These are phyloP conservation scores for Verticillium zaregamsianum DNA, from an alignment of 2,329 filamentous ascomycete genomes.

Conservation along the genomic window DNA sequence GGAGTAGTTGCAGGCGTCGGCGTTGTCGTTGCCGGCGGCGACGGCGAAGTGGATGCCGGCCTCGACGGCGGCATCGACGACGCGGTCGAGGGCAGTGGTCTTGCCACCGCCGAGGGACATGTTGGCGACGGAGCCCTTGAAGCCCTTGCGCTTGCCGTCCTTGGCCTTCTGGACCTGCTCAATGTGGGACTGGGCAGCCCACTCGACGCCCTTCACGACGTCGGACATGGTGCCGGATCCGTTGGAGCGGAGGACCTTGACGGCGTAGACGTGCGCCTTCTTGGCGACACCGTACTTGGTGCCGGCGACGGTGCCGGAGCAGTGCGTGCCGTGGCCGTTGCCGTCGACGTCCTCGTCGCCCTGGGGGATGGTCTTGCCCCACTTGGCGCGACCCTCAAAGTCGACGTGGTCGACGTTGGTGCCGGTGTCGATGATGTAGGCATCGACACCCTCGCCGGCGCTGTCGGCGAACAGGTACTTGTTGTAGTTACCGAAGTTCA, in stretches of 20 bases:
- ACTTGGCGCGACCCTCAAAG: conserved; percentile 91
- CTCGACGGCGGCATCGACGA: conserved; percentile 89
- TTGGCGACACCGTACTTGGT: conserved; percentile 99
- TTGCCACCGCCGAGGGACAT: conserved; percentile 99
- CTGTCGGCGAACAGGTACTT: conserved; percentile 92
- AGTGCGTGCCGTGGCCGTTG: conserved; percentile 92
- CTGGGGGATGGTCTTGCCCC: conserved; percentile 92
- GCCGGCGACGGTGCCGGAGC: conserved; percentile 94
- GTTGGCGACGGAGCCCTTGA: conserved; percentile 99
- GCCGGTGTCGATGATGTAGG: conserved; percentile 97
- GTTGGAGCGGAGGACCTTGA: conserved; percentile 97
- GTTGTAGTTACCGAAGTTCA: conserved; percentile 92
- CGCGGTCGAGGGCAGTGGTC: conserved; percentile 83
- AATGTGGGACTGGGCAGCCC: conserved; percentile 75
- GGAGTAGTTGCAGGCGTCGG: conserved; percentile 98
- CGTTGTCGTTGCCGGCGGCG: conserved; percentile 97
- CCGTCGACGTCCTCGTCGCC: conserved; percentile 87
- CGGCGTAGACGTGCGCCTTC: conserved; percentile 93
- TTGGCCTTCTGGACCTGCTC: conserved; percentile 75
- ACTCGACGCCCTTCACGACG: conserved; percentile 97
- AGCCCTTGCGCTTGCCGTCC: conserved; percentile 86
- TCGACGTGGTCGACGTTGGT: conserved; percentile 93
- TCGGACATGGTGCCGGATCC: conserved; percentile 98
- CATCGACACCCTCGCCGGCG: conserved; percentile 95
- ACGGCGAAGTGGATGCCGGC: conserved; percentile 96